Base-by-base conservation (phyloP, 768 basidiomycete species). In the Lactarius vividus region DNA sequence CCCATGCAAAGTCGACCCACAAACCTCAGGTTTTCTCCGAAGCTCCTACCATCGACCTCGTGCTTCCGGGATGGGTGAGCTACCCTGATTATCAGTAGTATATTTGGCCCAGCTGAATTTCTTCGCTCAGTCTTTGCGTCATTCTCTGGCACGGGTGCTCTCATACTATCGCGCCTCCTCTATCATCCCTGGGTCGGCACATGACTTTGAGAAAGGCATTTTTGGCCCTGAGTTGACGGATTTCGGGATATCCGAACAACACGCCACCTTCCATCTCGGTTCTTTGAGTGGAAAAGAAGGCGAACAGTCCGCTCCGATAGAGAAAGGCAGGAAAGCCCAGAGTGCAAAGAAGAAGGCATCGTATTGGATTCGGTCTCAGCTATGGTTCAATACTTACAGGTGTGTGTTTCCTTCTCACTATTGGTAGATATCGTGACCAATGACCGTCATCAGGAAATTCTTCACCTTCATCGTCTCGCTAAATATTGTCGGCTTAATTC, bases 351-450 rank as follows among this genome's bases (percentile, higher is more conserved):
- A 67, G 70, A 52, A 70, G 62, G 64, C 72, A 29, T 73, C 74
- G 55, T 69, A 69, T 28, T 74, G 73, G 74, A 46, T 73, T 54
- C 71, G 71, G n/a, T 74, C 75, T 62, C 70, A 68, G 65, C 61
- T 79, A 31, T 79, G 77, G 78, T 78, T 74, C 67, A 79, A 77
- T 56, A 75, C 77, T 4, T 79, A 79, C 62, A 75, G 76, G 77
- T 76, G 53, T 5, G 75, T 71, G 10, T 20, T 42, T 20, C 42
- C 44, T 57, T 7, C 3, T 33, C 23, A 28, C 40, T 2, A 15
- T 59, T 9, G 13, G 20, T 13, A 10, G 40, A 9, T n/a, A 26
- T 39, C n/a, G 39, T 20, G 60, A 37, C 20, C 23, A n/a, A 55
- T 57, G 39, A 18, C 56, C 16, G 35, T 7, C 40, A 56, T 59